Evolutionary conservation across 2,329 filamentous ascomycete genomes (phyloP).

Genomic region (Exutisphaerella laricina): DNA sequence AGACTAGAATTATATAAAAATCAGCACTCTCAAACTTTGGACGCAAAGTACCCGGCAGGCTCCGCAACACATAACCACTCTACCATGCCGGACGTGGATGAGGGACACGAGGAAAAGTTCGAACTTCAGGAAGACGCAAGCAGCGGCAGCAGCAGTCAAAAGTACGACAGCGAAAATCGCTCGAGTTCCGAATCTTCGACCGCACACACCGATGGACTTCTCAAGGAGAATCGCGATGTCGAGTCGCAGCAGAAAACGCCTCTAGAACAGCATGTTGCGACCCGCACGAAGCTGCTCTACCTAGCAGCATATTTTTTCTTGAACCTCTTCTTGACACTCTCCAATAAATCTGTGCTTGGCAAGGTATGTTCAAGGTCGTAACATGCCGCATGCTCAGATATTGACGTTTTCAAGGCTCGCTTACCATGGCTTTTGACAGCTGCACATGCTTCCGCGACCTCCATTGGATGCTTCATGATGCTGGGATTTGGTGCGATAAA

Average conservation of each 20-base stretch:
- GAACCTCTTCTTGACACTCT: constrained; percentile 49
- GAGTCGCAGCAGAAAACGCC: constrained; percentile 9
- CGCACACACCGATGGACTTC: not conserved
- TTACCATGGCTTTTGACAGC: constrained; percentile 59
- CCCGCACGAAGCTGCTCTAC: constrained; percentile 21
- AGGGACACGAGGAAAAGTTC: not conserved
- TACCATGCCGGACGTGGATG: not conserved
- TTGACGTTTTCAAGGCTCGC: no score
- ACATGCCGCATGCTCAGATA: no score
- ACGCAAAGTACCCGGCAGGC: not conserved
- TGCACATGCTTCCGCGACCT: constrained; percentile 53
- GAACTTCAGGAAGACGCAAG: not conserved
- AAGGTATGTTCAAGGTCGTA: no score
- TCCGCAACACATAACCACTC: not conserved
- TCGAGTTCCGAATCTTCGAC: constrained; percentile 42
- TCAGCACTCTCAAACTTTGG: no score
- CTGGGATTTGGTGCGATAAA: constrained; percentile 50
- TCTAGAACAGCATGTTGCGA: constrained; percentile 21
- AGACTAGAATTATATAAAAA: no score
- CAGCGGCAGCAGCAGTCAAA: not conserved
- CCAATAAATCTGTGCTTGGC: constrained; percentile 53
- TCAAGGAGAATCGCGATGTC: constrained; percentile 41
- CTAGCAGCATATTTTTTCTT: constrained; percentile 45
- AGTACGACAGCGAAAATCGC: constrained; percentile 2
- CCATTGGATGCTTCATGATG: constrained; percentile 51